Conservation (phyloP, 805 yeast species). For the Saturnispora diversa region DNA sequence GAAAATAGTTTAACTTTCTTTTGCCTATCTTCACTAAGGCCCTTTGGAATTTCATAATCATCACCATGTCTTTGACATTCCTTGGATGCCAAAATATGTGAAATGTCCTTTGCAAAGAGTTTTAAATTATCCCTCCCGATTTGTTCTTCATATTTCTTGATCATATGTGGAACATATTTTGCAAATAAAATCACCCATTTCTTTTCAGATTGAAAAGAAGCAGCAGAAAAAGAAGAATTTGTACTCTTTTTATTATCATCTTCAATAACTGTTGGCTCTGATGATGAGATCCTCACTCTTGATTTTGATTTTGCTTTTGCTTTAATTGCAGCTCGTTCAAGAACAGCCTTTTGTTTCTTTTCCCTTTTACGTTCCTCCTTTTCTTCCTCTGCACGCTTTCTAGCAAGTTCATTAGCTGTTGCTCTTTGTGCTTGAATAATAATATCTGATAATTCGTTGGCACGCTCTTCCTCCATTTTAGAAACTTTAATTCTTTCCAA, state of each 20-base stretch:
- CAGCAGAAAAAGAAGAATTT: neutral
- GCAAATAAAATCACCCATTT: slow-evolving; percentile 54
- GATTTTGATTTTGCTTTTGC: slow-evolving; percentile 13
- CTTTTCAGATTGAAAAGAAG: slow-evolving; percentile 10
- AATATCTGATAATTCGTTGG: slow-evolving; percentile 23
- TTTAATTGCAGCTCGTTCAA: slow-evolving; percentile 24
- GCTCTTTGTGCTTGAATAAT: slow-evolving; percentile 24
- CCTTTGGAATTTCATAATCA: slow-evolving; percentile 38
- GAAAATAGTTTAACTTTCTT: slow-evolving; percentile 62
- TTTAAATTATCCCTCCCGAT: slow-evolving; percentile 70
- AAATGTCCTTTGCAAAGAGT: slow-evolving; percentile 72
- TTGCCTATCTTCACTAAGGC: slow-evolving; percentile 55
- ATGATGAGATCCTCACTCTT: neutral
- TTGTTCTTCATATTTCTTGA: slow-evolving; percentile 55
- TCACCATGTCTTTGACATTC: slow-evolving; percentile 45
- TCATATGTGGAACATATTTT: slow-evolving; percentile 65
- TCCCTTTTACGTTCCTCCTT: slow-evolving; percentile 5
- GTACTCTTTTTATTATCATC: neutral
- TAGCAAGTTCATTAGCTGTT: slow-evolving; percentile 15
- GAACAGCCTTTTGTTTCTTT: slow-evolving; percentile 25
- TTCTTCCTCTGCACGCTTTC: slow-evolving; percentile 9
- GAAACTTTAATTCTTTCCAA: slow-evolving; percentile 25
- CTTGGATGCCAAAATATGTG: slow-evolving; percentile 55
- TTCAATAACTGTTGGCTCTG: slow-evolving; percentile 1
- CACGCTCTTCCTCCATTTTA: slow-evolving; percentile 21